These are phyloP conservation scores for Arachnopeziza araneosa DNA, from an alignment of 2,329 filamentous ascomycete species.

Conservation along the genomic window DNA sequence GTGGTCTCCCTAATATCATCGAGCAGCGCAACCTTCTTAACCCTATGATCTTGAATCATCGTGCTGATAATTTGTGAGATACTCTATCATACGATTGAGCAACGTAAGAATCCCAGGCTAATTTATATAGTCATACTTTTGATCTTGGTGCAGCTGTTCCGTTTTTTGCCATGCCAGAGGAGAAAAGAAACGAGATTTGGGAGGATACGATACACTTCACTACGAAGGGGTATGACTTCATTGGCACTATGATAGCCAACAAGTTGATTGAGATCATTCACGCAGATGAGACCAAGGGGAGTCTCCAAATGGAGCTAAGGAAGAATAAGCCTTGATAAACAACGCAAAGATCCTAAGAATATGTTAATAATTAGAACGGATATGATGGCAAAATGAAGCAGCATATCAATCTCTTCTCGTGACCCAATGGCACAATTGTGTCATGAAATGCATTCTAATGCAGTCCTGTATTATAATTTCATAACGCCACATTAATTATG, in stretches of 20 bases:
- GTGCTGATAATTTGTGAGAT: slow-evolving; percentile 47
- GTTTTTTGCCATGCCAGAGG: slow-evolving; percentile 43
- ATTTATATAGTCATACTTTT: slow-evolving; percentile 43
- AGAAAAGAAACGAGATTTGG: slow-evolving; percentile 48
- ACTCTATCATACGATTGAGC: no score
- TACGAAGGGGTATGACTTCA: slow-evolving; percentile 53
- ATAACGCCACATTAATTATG: slow-evolving; percentile 22
- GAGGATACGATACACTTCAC: slow-evolving; percentile 57
- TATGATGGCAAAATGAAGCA: background rate
- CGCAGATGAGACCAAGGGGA: slow-evolving; percentile 5
- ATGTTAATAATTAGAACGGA: background rate
- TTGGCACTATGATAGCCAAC: slow-evolving; percentile 53
- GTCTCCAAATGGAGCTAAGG: background rate
- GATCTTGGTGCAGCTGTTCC: slow-evolving; percentile 52
- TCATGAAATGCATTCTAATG: slow-evolving; percentile 1
- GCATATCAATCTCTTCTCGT: background rate
- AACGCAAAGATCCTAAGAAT: background rate
- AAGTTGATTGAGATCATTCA: slow-evolving; percentile 43
- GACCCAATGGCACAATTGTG: background rate
- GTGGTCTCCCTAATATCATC: slow-evolving; percentile 26
- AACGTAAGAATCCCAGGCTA: background rate
- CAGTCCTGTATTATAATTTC: slow-evolving; percentile 11
- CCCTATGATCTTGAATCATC: slow-evolving; percentile 43
- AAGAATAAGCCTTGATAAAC: background rate
- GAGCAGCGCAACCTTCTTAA: slow-evolving; percentile 44